These are phyloP conservation scores for Ophiostoma ips DNA, from an alignment of 2,329 filamentous ascomycete genomes.

Conservation along the genomic window DNA sequence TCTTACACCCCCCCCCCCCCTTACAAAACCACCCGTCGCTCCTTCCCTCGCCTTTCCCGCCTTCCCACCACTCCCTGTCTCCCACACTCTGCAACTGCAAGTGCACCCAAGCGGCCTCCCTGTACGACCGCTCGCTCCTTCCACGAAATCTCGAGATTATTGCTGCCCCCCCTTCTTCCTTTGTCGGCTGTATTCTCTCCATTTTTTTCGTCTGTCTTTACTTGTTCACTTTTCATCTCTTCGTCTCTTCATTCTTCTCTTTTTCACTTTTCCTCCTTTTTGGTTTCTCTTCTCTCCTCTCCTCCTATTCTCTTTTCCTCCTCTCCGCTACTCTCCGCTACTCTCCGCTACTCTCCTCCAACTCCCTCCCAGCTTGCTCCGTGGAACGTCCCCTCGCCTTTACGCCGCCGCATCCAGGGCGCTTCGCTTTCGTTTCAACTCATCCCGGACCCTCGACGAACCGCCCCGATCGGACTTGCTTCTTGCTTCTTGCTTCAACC, in stretches of 20 bases:
- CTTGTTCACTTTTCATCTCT: not conserved
- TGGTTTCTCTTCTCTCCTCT: not conserved
- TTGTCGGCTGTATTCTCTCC: not conserved
- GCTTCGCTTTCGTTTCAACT: not conserved
- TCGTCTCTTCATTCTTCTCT: not conserved
- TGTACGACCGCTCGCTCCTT: constrained; percentile 7
- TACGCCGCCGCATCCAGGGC: not conserved
- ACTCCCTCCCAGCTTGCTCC: not conserved
- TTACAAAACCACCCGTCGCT: too few relatives aligned
- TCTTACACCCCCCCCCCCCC: too few relatives aligned
- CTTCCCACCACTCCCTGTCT: constrained; percentile 1
- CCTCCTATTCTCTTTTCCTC: constrained; percentile 1
- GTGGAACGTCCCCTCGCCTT: not conserved
- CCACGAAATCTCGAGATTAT: not conserved
- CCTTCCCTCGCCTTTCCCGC: not conserved
- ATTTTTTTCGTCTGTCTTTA: not conserved
- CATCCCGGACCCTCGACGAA: not conserved
- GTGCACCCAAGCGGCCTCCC: constrained; percentile 3
- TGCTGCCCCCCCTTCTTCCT: not conserved
- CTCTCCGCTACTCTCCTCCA: not conserved
- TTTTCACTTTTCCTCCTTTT: not conserved
- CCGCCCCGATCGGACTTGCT: not conserved
- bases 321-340: not conserved
- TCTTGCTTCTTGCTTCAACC: not conserved
- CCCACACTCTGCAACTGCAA: too few relatives aligned